A percentile compares a stretch with the other conserved stretches of the same genome.
Evolutionary conservation across 2,329 filamentous ascomycete genomes (phyloP).

Genomic region (Ascochyta koolunga): DNA sequence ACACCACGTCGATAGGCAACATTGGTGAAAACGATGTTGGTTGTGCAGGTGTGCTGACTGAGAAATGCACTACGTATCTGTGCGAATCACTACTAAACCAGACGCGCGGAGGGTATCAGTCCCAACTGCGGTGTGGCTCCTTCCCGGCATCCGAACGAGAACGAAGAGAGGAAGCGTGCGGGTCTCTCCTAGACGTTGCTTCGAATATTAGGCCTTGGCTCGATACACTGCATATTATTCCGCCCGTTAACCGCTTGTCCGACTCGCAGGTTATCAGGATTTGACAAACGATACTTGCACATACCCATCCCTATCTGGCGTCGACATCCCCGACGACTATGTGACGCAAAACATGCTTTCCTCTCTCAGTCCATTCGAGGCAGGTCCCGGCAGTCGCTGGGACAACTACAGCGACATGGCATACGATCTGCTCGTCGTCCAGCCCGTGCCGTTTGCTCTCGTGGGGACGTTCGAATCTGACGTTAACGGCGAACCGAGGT

Average conservation of each 20-base stretch:
- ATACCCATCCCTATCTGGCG: background rate
- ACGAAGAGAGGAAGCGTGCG: background rate
- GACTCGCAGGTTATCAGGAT: background rate
- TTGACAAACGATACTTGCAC: background rate
- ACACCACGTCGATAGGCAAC: background rate
- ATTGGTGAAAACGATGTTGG: background rate
- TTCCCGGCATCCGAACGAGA: background rate
- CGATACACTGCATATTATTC: background rate
- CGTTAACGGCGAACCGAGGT: background rate
- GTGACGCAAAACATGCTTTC: background rate
- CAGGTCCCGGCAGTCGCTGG: background rate
- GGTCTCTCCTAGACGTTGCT: background rate
- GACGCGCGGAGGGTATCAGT: background rate
- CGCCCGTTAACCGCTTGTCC: background rate
- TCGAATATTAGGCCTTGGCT: background rate
- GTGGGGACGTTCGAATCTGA: background rate
- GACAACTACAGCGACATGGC: background rate
- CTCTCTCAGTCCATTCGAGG: background rate
- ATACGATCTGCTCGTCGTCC: background rate
- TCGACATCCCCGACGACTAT: background rate
- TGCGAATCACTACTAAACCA: background rate
- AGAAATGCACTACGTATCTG: background rate
- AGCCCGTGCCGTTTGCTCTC: background rate
- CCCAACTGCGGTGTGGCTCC: background rate
- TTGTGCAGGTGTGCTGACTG: background rate